These are phyloP conservation scores for Pezicula radicicola DNA, from an alignment of 2,329 filamentous ascomycete species.

Conservation along the genomic window DNA sequence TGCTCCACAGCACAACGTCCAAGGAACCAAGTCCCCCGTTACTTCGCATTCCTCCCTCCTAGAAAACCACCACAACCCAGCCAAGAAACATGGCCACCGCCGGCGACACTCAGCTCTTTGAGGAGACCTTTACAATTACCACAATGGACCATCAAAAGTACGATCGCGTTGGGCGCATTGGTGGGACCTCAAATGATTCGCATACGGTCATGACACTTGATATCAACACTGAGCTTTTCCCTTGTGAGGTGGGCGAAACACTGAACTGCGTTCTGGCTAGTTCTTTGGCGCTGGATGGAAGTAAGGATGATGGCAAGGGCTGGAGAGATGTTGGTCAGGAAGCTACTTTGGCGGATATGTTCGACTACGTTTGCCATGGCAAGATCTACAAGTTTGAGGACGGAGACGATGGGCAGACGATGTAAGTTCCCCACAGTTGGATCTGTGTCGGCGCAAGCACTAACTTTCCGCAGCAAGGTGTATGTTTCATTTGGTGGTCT, in stretches of 20 bases:
- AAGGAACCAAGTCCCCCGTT: too few species aligned
- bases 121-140: slow-evolving; percentile 85
- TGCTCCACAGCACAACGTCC: background rate
- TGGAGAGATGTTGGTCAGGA: slow-evolving; percentile 76
- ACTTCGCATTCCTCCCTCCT: too few species aligned
- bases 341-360: slow-evolving; percentile 70
- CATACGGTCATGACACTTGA: slow-evolving; percentile 80
- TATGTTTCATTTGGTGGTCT: slow-evolving; percentile 94
- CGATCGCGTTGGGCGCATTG: slow-evolving; percentile 88
- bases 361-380: slow-evolving; percentile 84
- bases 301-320: slow-evolving; percentile 70
- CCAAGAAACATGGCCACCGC: slow-evolving; percentile 43
- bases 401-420: slow-evolving; percentile 72
- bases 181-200: slow-evolving; percentile 71
- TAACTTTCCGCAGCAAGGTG: slow-evolving; percentile 64
- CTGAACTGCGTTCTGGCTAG: slow-evolving; percentile 81
- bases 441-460: background rate
- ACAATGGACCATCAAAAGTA: slow-evolving; percentile 83
- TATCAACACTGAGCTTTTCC: slow-evolving; percentile 91
- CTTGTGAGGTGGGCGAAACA: slow-evolving; percentile 68
- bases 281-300: slow-evolving; percentile 82
- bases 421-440: slow-evolving; percentile 57
- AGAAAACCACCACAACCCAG: background rate
- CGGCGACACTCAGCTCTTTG: slow-evolving; percentile 88
- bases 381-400: slow-evolving; percentile 90